Base-by-base conservation (phyloP, 306 rosid genomes). In the Malus fusca region DNA sequence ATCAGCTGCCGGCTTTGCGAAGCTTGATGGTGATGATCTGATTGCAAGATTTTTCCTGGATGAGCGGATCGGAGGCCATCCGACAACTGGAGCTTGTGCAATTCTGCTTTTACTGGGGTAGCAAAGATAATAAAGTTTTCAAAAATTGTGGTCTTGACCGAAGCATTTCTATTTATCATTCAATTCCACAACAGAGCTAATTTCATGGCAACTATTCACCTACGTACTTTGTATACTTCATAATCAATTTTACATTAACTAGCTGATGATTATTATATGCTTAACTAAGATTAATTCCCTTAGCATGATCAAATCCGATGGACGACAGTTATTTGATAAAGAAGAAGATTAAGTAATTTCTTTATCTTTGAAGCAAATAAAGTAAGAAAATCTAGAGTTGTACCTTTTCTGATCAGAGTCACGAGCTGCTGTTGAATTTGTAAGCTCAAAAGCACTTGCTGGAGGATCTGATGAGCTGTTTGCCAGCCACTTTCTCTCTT, bases 51-150 rank as follows among this genome's bases (percentile, higher is more conserved):
- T 93, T 88, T 85, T 93, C 84, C 98, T 84, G 70, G 58, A 89
- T 1, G 96, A 91, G 37, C 96, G 87, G 82, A 93, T 82, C 37
- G 98, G 98, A 55, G 98, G 98, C 98, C 98, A 93, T 44, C 98
- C 98, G 59, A 93, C 92, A 23, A 87, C 93, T 74, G 92, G 69
- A 65, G 87, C 88, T 60, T 87, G 72, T 72, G 88, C 83, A 65
- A 76, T 87, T 88, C 92, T 91, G 81, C 66, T 77, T 88, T 79
- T 43, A 58, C 76, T 72, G 76, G 21, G 35, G 30, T 22, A 56
- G 51, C 31, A 55, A 35, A 42, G 40, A n/a, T 42, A 53, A 61
- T 14, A 61, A 61, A 22, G 40, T 58, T 21, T 18, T 1, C 6
- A 48, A 61, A 4, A 61, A 61, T 15, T 26, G 26, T 61, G 21